phyloP scores from a whole-genome alignment of 164 flowering plant species.

The Sedum album region DNA sequence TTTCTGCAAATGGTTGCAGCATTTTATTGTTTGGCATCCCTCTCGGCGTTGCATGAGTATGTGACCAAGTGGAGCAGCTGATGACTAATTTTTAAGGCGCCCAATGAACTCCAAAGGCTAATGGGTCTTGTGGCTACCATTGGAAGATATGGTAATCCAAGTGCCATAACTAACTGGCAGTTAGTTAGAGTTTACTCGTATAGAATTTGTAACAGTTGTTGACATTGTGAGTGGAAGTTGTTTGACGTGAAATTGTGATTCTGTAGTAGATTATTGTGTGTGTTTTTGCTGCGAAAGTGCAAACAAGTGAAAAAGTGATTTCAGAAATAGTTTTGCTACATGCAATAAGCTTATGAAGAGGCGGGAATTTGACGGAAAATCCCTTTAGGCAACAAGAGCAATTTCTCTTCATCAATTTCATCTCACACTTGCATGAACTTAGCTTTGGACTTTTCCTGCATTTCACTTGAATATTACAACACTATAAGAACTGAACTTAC shows the following conservation, averaged over 20 bases:
- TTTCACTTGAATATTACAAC: neutral
- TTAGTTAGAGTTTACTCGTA: neutral
- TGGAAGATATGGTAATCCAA: neutral
- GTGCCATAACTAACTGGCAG: neutral
- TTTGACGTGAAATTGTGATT: neutral
- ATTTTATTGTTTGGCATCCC: neutral
- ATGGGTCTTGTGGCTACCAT: neutral
- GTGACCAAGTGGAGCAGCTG: slow-evolving; percentile 6
- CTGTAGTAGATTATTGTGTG: neutral
- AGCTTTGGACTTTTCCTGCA: neutral
- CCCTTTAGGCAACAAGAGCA: too few relatives aligned
- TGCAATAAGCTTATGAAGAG: too few relatives aligned
- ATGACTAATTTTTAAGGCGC: neutral
- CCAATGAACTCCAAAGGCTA: neutral
- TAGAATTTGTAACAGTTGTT: neutral
- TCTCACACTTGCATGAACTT: neutral
- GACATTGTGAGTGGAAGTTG: neutral
- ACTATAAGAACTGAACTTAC: neutral
- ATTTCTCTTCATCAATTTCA: too few relatives aligned
- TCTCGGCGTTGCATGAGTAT: neutral
- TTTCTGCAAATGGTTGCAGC: slow-evolving; percentile 1
- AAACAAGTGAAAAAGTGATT: too few relatives aligned
- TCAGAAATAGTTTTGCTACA: too few relatives aligned
- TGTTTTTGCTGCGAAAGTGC: neutral
- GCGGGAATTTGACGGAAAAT: too few relatives aligned